Evolutionary conservation across 768 basidiomycete genomes (phyloP), one percentile per base, ranked within the genome.

Genomic region (Russula dissimulans): DNA sequence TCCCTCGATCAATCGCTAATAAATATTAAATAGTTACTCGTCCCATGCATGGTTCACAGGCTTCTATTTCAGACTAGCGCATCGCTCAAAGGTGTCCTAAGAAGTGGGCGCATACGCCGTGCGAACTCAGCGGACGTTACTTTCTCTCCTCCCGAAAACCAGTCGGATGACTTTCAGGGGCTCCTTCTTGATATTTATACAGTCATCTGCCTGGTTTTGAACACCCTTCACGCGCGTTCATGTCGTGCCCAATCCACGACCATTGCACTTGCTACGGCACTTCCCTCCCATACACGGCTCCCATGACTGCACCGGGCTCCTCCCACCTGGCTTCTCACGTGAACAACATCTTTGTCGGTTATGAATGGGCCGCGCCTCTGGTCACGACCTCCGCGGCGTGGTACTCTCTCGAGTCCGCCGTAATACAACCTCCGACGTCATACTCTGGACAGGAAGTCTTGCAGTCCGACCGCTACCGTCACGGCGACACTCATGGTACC

Each of bases 61-160:
- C 60, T 61, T 57, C 56, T 62, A 43, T 57, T 48, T 62, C 51
- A 57, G 61, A 57, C 44, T 62, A 62, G 61, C 15, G 11, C 12
- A 11, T 29, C 45, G 10, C 12, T 41, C 39, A 34, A 48, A 62
- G 22, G 22, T 54, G 56, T 15, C 41, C 56, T 62, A 62, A 62
- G 22, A 62, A 56, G 47, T 39, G 17, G 61, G 31, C 41, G 34
- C 47, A 29, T 54, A 3, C 39, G 56, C 51, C 56, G 50, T 54
- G 56, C 41, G 61, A 57, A 62, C 61, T 57, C 51, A 56, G 49
- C 55, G 60, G 60, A 45, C 38, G 49, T 56, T 48, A 39, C 55
- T 53, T 48, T 18, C 41, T 57, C 44, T 41, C 18, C 26, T 51
- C 50, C 36, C 22, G 11, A 39, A 26, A 26, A 26, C 22, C 22